Evolutionary conservation across 768 basidiomycete species (phyloP), one percentile per base, ranked within the genome.

Genomic region (Leccinum subgranulosum): DNA sequence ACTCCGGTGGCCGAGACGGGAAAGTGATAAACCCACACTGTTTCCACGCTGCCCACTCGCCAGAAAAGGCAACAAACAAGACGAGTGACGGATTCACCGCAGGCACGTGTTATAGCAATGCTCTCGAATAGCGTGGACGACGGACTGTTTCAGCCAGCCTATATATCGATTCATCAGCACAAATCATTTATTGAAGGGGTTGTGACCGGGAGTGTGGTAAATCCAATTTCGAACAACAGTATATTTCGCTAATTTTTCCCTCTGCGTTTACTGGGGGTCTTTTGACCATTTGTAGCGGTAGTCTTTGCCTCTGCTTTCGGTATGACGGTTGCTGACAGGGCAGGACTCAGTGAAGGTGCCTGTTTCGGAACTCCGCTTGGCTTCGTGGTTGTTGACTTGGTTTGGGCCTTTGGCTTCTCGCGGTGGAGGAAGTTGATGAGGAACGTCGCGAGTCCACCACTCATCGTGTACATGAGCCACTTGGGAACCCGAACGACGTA

Each of bases 371-470:
- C 49, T 2, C 34, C 14, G 25, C 59, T 49, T 43, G 57, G 27
- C 9, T 53, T 60, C 3, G 55, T 15, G 50, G 64, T 62, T 1
- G 64, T 61, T 1, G 60, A 36, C 15, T 25, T 46, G 27, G 9
- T 45, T 49, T 33, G 49, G 19, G 57, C 21, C 0, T 63, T 34
- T 8, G 67, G 64, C 31, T 69, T 72, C 68, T 50, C 49, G 17
- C 49, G 49, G 28, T 93, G 92, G 61, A 92, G 68, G 36, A 89
- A 58, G 53, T 83, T 81, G 65, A 94, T 78, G 19, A 90, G 53
- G 57, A 89, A 48, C n/a, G 87, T 88, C 7, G 81, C 92, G 41
- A 85, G 3, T 31, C 75, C 77, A 41, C 90, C 92, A 3, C 88
- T 86, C 8, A 80, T 51, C 48, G 90, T 64, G 66, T 90, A 79